Evolutionary conservation across 108 stramenopile species (phyloP).

Genomic region (Cylindrotheca closterium): DNA sequence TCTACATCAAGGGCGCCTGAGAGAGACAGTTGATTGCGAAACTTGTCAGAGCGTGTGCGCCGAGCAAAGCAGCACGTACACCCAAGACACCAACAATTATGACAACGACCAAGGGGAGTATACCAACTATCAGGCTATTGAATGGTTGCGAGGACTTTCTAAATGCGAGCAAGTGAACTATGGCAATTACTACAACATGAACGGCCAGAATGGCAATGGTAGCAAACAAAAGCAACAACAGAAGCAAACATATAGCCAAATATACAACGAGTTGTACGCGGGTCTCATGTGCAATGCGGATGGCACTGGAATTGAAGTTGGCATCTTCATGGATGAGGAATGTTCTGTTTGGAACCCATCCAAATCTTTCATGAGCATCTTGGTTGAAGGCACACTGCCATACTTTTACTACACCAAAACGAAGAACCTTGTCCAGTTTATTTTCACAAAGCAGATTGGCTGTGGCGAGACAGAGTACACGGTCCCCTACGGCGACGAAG

Average conservation of each 20-base stretch:
- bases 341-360: conserved; percentile 40
- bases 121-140: not conserved
- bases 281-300: conserved; percentile 57
- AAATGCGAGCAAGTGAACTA: not conserved
- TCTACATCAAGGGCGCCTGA: not conserved
- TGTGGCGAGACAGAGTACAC: too few relatives aligned
- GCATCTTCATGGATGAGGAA: conserved; percentile 54
- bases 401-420: conserved; percentile 1
- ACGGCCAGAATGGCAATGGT: not conserved
- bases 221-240: not conserved
- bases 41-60: not conserved
- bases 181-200: not conserved
- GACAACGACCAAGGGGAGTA: not conserved
- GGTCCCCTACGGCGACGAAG: conserved; percentile 13
- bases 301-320: conserved; percentile 60
- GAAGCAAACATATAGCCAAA: not conserved
- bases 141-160: not conserved
- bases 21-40: not conserved
- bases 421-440: not conserved
- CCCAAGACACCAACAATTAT: not conserved
- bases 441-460: too few relatives aligned
- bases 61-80: not conserved
- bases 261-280: conserved; percentile 35
- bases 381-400: not conserved
- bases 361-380: not conserved